These are phyloP conservation scores for Cadophora gregata DNA, from an alignment of 2,329 filamentous ascomycete species.

Conservation along the genomic window DNA sequence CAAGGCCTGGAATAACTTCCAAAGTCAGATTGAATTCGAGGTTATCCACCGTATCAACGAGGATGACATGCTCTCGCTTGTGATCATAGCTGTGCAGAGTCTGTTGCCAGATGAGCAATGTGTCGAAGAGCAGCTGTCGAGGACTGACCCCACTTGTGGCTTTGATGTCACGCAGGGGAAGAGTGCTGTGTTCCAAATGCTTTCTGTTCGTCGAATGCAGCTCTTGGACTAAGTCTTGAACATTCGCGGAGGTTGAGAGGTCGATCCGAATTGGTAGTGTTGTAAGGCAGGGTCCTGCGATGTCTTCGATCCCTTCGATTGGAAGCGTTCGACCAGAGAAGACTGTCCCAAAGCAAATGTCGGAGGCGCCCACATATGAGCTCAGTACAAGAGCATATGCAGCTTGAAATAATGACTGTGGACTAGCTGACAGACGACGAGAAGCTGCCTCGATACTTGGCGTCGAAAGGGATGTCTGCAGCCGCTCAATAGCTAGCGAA, in stretches of 20 bases:
- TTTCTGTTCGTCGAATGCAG: conserved; percentile 71
- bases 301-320: conserved; percentile 70
- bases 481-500: conserved; percentile 41
- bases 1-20: conserved; percentile 70
- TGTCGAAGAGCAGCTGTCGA: conserved; percentile 71
- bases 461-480: conserved; percentile 44
- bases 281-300: conserved; percentile 81
- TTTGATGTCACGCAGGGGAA: conserved; percentile 74
- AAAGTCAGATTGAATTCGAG: conserved; percentile 79
- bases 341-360: conserved; percentile 79
- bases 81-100: conserved; percentile 55
- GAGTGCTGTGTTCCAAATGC: conserved; percentile 65
- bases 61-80: conserved; percentile 50
- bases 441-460: conserved; percentile 37
- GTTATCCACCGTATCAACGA: conserved; percentile 69
- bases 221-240: conserved; percentile 65
- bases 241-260: conserved; percentile 55
- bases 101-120: conserved; percentile 85
- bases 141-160: conserved; percentile 61
- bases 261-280: conserved; percentile 76
- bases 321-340: conserved; percentile 82
- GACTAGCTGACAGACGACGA: conserved; percentile 48
- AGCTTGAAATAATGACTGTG: conserved; percentile 78
- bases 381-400: conserved; percentile 70
- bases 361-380: conserved; percentile 65